Base-by-base conservation (phyloP, 129 eudicot species). In the Solidago caesia region DNA sequence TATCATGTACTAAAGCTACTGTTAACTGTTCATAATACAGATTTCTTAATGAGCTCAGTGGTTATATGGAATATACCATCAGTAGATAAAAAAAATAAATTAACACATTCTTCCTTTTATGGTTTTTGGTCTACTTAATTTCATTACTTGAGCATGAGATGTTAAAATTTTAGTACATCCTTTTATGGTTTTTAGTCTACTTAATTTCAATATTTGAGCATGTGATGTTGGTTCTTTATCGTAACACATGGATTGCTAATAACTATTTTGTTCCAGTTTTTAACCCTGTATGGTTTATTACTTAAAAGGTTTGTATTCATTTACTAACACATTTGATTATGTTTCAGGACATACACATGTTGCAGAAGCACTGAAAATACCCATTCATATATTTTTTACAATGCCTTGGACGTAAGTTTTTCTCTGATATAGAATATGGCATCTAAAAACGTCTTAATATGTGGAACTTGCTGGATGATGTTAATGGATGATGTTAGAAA, bases 361-460 rank as follows among this genome's bases (percentile, higher is more conserved):
- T 71, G 99, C 99, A 2, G 99, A 95, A 89, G 86, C 99, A 57
- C 84, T 95, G 79, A 85, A 95, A 74, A 75, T 95, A 79, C 99
- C 99, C 58, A 81, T 95, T 80, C 99, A 95, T 78, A 86, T 95
- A 84, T 95, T 95, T 79, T 95, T 95, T 68, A 95, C 99, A 10
- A 95, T 95, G 99, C 99, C 99, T 48, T 95, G 99, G 99, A 95
- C 99, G 99, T 95, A 95, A 95, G 97, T 88, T 70, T 74, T 83
- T 43, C 70, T 53, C 73, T 26, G 43, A 44, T 58, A n/a, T 26
- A 46, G 46, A 71, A 9, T 46, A 27, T 42, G 5, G 33, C 59
- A 26, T 67, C 49, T 42, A 66, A 21, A n/a, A 42, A n/a, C 14
- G 1, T 70, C 29, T 13, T 14, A 13, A 43, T 48, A 5, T 43